Base-by-base conservation (phyloP, 2,329 filamentous ascomycete species). In the Aspergillus texensis region DNA sequence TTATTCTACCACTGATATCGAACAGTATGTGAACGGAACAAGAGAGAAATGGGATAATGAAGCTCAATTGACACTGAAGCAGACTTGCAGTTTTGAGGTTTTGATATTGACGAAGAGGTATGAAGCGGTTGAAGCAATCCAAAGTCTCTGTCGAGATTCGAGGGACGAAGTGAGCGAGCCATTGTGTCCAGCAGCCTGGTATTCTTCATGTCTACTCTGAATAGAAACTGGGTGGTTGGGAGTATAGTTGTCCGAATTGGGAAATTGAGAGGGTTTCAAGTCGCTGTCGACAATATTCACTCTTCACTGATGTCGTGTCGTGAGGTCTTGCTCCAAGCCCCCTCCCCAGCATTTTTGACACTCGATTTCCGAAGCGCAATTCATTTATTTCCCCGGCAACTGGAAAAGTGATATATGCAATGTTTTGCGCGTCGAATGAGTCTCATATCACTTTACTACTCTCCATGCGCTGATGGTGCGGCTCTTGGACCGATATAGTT, bases 191-290 rank as follows among this genome's bases (percentile, higher is more conserved):
- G 57, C 21, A 21, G 14, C 24, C 45, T 6, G 54, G 62, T 59
- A 66, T 67, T 58, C 57, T 61, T 60, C 46, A 19, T 32, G 12
- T 36, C 26, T 9, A 50, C n/a, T 48, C 45, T 36, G 9, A 45
- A 65, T 24, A 48, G 60, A 65, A 68, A 65, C 62, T 8, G n/a
- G 52, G 67, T 14, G 67, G 67, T 57, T 67, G 67, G 45, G 21
- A 28, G 65, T 61, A 62, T 66, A 61, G 61, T 62, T 41, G 43
- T 62, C 62, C 34, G 9, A 36, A 62, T 57, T 52, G 32, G 59
- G 61, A 55, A 46, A 14, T 24, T 3, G 14, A 30, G 48, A 55
- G 36, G 50, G 52, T 39, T 43, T 57, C 26, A 30, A 14, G 32
- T 19, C 30, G 32, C 53, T 24, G 32, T 39, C 32, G 53, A 56